These are phyloP conservation scores for Ceratobasidium sp. DNA, from an alignment of 1,284 basidiomycete genomes.

Conservation along the genomic window DNA sequence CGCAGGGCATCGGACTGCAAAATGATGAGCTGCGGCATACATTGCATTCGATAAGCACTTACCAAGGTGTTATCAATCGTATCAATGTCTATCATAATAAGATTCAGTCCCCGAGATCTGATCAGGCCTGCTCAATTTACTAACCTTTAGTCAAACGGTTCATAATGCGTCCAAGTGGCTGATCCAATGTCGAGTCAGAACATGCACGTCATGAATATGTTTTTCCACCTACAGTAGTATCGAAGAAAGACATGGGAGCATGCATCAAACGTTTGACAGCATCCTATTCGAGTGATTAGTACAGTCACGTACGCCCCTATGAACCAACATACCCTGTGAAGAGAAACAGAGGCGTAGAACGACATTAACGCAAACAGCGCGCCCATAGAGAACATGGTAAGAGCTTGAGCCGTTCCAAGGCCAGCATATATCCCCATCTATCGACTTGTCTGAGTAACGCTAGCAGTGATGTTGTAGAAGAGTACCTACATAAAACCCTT, in stretches of 20 bases:
- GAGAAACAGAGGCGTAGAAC: conserved; percentile 67
- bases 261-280: conserved; percentile 70
- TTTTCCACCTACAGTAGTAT: conserved; percentile 68
- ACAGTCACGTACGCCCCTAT: background rate
- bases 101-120: conserved; percentile 16
- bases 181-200: conserved; percentile 12
- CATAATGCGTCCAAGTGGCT: conserved; percentile 89
- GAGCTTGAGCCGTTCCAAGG: conserved; percentile 57
- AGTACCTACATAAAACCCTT: conserved; percentile 51
- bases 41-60: background rate
- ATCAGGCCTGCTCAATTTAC: background rate
- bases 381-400: conserved; percentile 59
- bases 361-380: conserved; percentile 55
- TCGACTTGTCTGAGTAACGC: background rate
- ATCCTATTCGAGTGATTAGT: conserved; percentile 48
- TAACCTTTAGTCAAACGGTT: conserved; percentile 76
- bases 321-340: conserved; percentile 54
- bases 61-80: conserved; percentile 52
- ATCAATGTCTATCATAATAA: conserved; percentile 69
- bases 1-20: conserved; percentile 64
- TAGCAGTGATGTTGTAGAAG: background rate
- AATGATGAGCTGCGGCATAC: conserved; percentile 2
- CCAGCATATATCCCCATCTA: conserved; percentile 60
- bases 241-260: conserved; percentile 88
- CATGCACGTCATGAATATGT: conserved; percentile 13